Evolutionary conservation across 495 filamentous ascomycete species (phyloP).

Genomic region (Lasiosphaeria ovina): DNA sequence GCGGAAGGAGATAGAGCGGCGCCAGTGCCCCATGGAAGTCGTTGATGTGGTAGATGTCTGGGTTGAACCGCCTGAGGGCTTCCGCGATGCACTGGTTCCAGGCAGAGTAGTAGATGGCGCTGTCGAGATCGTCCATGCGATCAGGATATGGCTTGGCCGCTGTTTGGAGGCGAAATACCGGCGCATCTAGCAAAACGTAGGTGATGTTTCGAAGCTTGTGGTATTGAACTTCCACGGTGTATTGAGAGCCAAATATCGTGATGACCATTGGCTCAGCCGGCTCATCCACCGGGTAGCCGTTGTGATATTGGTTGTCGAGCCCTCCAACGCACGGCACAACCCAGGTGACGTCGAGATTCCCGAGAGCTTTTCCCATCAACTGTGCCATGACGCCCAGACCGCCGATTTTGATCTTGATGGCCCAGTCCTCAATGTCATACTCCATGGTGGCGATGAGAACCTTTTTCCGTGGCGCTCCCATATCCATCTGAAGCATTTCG

Average conservation of each 20-base stretch:
- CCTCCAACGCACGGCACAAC: conserved; percentile 68
- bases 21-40: conserved; percentile 73
- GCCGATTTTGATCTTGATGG: conserved; percentile 67
- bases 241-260: conserved; percentile 58
- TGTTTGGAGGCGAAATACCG: conserved; percentile 66
- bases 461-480: conserved; percentile 30
- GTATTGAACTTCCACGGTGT: conserved; percentile 62
- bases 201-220: conserved; percentile 65
- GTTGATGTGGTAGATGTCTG: conserved; percentile 74
- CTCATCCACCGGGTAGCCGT: conserved; percentile 60
- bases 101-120: conserved; percentile 67
- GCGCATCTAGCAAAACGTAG: conserved; percentile 66
- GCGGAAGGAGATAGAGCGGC: conserved; percentile 66
- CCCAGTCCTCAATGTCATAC: conserved; percentile 69
- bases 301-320: conserved; percentile 60
- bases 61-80: conserved; percentile 53
- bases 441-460: conserved; percentile 67
- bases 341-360: conserved; percentile 68
- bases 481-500: not conserved
- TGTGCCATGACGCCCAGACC: conserved; percentile 68
- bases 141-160: conserved; percentile 63
- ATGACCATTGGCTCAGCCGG: conserved; percentile 60
- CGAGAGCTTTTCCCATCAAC: conserved; percentile 65
- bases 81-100: conserved; percentile 70
- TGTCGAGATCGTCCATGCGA: conserved; percentile 69